phyloP scores from a whole-genome alignment of 371 early-diverging fungal genomes.

The Actinomucor elegans region DNA sequence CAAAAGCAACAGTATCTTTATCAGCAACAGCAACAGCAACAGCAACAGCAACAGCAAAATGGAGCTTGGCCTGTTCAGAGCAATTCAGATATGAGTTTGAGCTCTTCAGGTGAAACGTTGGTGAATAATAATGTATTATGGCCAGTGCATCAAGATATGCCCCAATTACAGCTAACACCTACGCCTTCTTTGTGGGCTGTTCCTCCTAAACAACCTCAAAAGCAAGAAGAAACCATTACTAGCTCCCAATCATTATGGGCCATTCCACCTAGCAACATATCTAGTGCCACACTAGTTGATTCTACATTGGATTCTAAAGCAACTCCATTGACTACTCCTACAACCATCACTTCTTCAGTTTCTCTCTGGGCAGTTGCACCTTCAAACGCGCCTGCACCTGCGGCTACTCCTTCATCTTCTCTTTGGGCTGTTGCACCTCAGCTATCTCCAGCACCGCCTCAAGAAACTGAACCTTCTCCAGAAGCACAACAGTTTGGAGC shows the following conservation, averaged over 20 bases:
- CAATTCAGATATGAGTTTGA: slow-evolving; percentile 6
- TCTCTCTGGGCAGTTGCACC: slow-evolving; percentile 36
- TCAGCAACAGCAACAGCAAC: too few relatives aligned
- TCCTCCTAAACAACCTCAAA: slow-evolving; percentile 7
- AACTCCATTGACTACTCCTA: neutral
- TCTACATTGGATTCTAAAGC: neutral
- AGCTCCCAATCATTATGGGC: slow-evolving; percentile 20
- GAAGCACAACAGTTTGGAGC: slow-evolving; percentile 13
- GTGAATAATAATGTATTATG: slow-evolving; percentile 1
- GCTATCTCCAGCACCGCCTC: neutral
- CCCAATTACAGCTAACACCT: neutral
- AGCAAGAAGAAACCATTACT: slow-evolving; percentile 1
- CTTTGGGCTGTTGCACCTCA: slow-evolving; percentile 14
- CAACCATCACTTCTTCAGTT: slow-evolving; percentile 9
- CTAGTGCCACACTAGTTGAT: neutral
- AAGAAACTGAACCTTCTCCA: neutral
- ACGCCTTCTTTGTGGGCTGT: slow-evolving; percentile 12
- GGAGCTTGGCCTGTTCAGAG: slow-evolving; percentile 8
- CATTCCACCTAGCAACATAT: slow-evolving; percentile 13
- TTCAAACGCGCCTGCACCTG: slow-evolving; percentile 8
- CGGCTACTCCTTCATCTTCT: slow-evolving; percentile 24
- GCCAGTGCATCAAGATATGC: slow-evolving; percentile 16
- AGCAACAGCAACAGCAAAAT: neutral
- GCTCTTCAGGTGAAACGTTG: slow-evolving; percentile 2
- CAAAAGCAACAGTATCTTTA: neutral